Conservation (phyloP, 2,329 filamentous ascomycete species). For the Colletotrichum sublineola region DNA sequence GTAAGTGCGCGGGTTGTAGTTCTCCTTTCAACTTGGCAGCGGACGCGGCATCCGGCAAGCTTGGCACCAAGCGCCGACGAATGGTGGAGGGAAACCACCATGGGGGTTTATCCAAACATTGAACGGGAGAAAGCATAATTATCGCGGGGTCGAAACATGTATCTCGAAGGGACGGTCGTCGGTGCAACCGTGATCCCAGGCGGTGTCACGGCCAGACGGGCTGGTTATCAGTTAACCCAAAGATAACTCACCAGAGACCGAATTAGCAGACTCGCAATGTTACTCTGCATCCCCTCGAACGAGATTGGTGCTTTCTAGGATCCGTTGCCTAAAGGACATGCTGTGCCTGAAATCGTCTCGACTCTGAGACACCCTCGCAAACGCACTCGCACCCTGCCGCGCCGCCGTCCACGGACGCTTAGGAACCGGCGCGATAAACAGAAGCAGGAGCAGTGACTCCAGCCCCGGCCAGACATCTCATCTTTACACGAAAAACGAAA, state of each 20-base stretch:
- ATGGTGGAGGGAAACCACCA: not conserved
- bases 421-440: constrained; percentile 1
- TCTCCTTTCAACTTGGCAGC: constrained; percentile 14
- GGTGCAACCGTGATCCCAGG: not conserved
- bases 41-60: constrained; percentile 2
- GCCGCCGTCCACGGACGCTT: constrained; percentile 23
- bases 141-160: constrained; percentile 3
- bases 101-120: not conserved
- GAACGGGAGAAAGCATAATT: not conserved
- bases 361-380: constrained; percentile 27
- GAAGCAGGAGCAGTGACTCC: not conserved
- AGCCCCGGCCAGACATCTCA: not conserved
- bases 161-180: not conserved
- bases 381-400: constrained; percentile 15
- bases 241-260: not conserved
- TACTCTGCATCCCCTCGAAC: not conserved
- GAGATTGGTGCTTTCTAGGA: not conserved
- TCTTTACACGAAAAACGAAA: not conserved
- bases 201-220: not conserved
- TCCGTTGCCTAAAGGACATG: not conserved
- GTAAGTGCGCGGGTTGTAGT: not conserved
- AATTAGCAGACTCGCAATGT: not conserved
- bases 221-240: not conserved
- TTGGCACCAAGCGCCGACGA: constrained; percentile 9
- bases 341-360: constrained; percentile 26